phyloP scores from a whole-genome alignment of 768 basidiomycete species.

The Strobilomyces confusus region DNA sequence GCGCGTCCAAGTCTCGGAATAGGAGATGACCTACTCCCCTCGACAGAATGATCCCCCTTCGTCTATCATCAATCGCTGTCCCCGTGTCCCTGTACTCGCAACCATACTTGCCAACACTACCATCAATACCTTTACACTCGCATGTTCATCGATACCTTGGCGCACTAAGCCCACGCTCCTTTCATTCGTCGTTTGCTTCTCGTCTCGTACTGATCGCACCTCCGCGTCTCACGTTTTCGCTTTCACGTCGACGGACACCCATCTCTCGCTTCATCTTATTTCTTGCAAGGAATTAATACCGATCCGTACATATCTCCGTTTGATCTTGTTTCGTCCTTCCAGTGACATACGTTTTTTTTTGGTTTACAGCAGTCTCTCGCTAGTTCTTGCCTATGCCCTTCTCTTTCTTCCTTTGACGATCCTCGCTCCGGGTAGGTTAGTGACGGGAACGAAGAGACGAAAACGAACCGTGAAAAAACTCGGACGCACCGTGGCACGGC shows the following conservation, averaged over 20 bases:
- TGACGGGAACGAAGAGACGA: conserved; percentile 6
- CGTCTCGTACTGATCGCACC: background rate
- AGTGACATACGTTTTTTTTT: background rate
- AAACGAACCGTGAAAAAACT: background rate
- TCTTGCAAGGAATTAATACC: conserved; percentile 19
- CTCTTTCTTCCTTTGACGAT: conserved; percentile 1
- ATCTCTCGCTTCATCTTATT: background rate
- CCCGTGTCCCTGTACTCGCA: conserved; percentile 15
- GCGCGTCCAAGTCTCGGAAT: conserved; percentile 53
- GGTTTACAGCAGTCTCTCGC: background rate
- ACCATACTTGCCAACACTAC: conserved; percentile 9
- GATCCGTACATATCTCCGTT: conserved; percentile 2
- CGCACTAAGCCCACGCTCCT: background rate
- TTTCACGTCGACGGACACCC: conserved; percentile 1
- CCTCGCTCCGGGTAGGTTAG: conserved; percentile 1
- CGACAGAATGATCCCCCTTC: background rate
- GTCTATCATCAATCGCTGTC: background rate
- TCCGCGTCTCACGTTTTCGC: background rate
- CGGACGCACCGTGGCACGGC: no score
- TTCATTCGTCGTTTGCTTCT: conserved; percentile 4
- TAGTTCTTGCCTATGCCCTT: background rate
- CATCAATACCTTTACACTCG: background rate
- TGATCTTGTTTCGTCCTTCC: background rate
- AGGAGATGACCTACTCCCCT: conserved; percentile 34
- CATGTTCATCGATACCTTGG: conserved; percentile 14